phyloP scores from a whole-genome alignment of 495 filamentous ascomycete genomes.

The Hypoxylon rickii region DNA sequence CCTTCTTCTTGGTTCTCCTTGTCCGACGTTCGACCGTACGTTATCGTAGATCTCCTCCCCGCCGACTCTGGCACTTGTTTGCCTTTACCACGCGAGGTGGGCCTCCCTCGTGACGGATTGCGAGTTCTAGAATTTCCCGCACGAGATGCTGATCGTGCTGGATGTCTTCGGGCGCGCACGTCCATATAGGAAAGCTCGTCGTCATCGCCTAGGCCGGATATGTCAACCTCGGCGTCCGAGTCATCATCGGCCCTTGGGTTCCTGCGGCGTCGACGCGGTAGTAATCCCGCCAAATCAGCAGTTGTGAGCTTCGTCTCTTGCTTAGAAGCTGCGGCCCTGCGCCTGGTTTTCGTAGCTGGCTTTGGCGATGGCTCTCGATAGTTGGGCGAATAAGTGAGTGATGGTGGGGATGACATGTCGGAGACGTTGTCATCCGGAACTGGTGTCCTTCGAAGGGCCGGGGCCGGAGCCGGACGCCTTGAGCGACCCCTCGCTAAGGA shows the following conservation, averaged over 20 bases:
- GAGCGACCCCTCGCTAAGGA: slow-evolving; percentile 41
- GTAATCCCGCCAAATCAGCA: slow-evolving; percentile 47
- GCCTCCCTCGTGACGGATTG: slow-evolving; percentile 2
- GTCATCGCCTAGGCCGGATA: slow-evolving; percentile 37
- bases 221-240: slow-evolving; percentile 37
- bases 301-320: slow-evolving; percentile 43
- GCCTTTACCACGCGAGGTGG: slow-evolving; percentile 20
- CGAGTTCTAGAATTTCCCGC: slow-evolving; percentile 17
- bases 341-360: slow-evolving; percentile 25
- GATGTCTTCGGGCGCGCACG: slow-evolving; percentile 32
- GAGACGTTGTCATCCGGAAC: slow-evolving; percentile 42
- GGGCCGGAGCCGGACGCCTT: slow-evolving; percentile 23
- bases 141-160: slow-evolving; percentile 19
- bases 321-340: slow-evolving; percentile 24
- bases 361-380: slow-evolving; percentile 39
- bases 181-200: slow-evolving; percentile 47
- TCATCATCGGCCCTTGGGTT: slow-evolving; percentile 26
- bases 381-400: slow-evolving; percentile 56
- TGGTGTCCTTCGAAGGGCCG: slow-evolving; percentile 36
- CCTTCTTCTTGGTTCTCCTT: slow-evolving; percentile 48
- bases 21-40: slow-evolving; percentile 46
- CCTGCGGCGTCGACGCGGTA: slow-evolving; percentile 45
- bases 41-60: slow-evolving; percentile 37
- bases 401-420: slow-evolving; percentile 54
- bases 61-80: slow-evolving; percentile 15